These are phyloP conservation scores for Closterium sp. DNA, from an alignment of 139 green algal genomes.

Conservation along the genomic window DNA sequence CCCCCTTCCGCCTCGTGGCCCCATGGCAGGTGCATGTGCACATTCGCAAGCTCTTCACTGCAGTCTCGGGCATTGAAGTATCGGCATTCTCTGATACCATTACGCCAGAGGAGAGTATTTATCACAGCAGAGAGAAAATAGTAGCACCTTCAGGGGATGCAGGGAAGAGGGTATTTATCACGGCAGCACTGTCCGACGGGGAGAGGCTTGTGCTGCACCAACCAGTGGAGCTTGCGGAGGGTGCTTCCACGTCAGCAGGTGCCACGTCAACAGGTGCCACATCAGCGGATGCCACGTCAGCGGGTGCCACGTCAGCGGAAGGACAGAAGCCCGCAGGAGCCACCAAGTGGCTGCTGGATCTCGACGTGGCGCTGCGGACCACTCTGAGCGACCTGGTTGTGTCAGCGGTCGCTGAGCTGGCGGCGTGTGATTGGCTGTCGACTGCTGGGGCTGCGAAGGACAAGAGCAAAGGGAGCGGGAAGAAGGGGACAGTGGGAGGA, in stretches of 20 bases:
- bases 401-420: not conserved
- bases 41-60: not conserved
- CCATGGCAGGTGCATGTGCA: not conserved
- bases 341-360: not conserved
- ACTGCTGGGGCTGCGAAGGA: not conserved
- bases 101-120: too few relatives aligned
- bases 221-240: not conserved
- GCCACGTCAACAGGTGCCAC: not conserved
- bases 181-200: not conserved
- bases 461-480: too few relatives aligned
- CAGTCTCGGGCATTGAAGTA: not conserved
- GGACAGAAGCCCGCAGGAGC: not conserved
- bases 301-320: not conserved
- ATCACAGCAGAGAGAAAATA: not conserved
- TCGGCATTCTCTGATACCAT: not conserved
- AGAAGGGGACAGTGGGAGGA: not conserved
- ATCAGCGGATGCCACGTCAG: not conserved
- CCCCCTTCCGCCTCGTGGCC: too few relatives aligned
- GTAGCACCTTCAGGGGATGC: not conserved
- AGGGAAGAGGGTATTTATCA: not conserved
- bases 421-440: not conserved
- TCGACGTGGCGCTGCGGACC: not conserved
- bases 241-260: not conserved
- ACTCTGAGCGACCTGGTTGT: slow-evolving; percentile 13
- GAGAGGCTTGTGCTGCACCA: not conserved